Base-by-base conservation (phyloP, 352 stramenopile genomes). In the Globisporangium spinosum region DNA sequence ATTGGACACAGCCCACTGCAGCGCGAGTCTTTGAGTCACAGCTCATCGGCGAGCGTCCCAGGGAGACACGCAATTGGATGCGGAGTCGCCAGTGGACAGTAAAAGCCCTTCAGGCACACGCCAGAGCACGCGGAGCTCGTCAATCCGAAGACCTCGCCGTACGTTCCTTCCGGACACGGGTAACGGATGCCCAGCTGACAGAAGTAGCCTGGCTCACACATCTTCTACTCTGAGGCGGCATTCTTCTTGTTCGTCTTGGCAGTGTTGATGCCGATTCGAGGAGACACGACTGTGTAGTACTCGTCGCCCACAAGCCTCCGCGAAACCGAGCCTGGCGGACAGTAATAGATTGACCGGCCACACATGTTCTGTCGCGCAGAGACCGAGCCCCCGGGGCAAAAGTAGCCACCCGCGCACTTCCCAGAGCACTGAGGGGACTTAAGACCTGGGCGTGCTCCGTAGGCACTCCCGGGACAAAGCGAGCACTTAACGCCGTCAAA, bases 191-290 rank as follows among this genome's bases (percentile, higher is more conserved):
- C 86, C 17, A 80, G 76, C 15, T 77, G 58, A 57, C 86, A 94
- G 62, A 83, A 92, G 65, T 77, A 83, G 12, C 86, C 86, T 5
- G 80, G 76, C n/a, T 92, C 80, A 22, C 85, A 93, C 57, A 57
- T 71, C 25, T 64, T 57, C 13, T 73, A 61, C 1, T 38, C 38
- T 1, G 60, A 55, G 3, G 68, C 54, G 7, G 51, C 23, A 9
- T 72, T 72, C 23, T 32, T 59, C n/a, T 32, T 55, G 12, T 10
- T 62, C 17, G 10, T n/a, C 10, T 22, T 17, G 1, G 22, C 9
- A 1, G 13, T 25, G 32, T 17, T 68, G n/a, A 35, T 10, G 17
- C 62, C 57, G 20, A 22, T 51, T 9, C 73, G 72, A 61, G 80
- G 72, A 61, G 80, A 83, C 10, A 63, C 68, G 32, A 76, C 65